Base-by-base conservation (phyloP, 2,329 filamentous ascomycete species). In the Neocucurbitaria cava region DNA sequence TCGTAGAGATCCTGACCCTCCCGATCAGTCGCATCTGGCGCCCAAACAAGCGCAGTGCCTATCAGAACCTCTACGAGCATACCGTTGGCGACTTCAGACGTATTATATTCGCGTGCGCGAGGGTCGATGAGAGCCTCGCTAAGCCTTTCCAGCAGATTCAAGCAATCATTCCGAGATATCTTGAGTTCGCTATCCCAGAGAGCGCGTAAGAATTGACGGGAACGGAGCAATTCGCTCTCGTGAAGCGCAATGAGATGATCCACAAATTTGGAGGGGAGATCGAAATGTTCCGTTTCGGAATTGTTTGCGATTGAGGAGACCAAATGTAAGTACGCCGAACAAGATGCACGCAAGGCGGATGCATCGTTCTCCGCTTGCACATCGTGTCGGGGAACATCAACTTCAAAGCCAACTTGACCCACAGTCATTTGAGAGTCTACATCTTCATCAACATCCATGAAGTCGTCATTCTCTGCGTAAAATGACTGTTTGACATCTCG, bases 381-480 rank as follows among this genome's bases (percentile, higher is more conserved):
- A 31, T 75, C 65, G 80, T 84, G 79, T 38, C 85, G 79, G 38
- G 86, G 68, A 15, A 82, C 68, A 18, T 74, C 64, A 1, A 60
- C 53, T 35, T 73, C 61, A 38, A 61, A 41, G 28, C 75, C 77
- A 26, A 77, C 70, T 1, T 69, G 56, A 15, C 77, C 76, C 21
- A 79, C 79, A 57, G 82, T 87, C 47, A 78, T 78, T 60, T 89
- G 85, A 0, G 86, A 86, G 36, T 85, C 83, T 49, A 89, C 87
- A 11, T 84, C 81, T 30, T 82, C 81, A 64, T 92, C 89, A 5
- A 92, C 66, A 50, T 91, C 87, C 86, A 90, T 89, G 5, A 81
- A 69, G 60, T 88, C 85, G 9, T 80, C 75, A 3, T 78, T 68
- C 49, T 71, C 69, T 8, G 58, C 59, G 41, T 71, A 65, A 36